Evolutionary conservation across 352 stramenopile species (phyloP), one percentile per base, ranked within the genome.

Genomic region (Hyaloperonospora arabidopsidis): DNA sequence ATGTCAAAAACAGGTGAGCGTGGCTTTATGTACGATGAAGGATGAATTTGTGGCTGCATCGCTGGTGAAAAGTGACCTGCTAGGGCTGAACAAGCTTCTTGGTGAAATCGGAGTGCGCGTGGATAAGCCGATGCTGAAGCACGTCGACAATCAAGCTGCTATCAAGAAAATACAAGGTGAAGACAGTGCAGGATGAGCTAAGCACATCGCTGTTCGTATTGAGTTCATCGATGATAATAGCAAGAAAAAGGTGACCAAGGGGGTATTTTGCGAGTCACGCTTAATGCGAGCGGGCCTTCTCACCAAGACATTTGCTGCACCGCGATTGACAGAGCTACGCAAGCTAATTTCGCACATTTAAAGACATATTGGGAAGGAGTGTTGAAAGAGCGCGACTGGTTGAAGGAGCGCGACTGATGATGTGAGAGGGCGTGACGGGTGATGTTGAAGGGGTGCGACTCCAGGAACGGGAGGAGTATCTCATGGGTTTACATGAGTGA

Each of bases 1-100:
- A 12, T 29, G 17, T 17, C 7, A 13, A 17, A 46, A 46, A 17
- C 40, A 32, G 19, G 19, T n/a, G 14, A 8, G 18, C 10, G 54
- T 68, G 19, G 40, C 54, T 1, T 17, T 72, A 0, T 68, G 40
- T 1, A 68, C 50, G 0, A 68, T 59, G 35, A 59, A 71, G 46
- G 59, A 49, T 1, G 44, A 71, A 35, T 67, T 59, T 35, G 47
- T 65, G 11, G 48, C 54, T 0, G 63, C 46, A 8, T 46, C 58
- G 6, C 39, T 55, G n/a, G 35, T 44, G 5, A 34, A 23, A 17
- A 12, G n/a, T 5, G 63, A 67, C 11, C 11, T 64, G 32, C 22
- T 67, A 6, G 52, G 63, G 0, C 13, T 67, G 2, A 11, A 10
- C 10, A 44, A 59, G 19, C 19, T 52, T 15, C 10, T 57, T 10